Base-by-base conservation (phyloP, 768 basidiomycete genomes). In the Rhizopogon sp. region DNA sequence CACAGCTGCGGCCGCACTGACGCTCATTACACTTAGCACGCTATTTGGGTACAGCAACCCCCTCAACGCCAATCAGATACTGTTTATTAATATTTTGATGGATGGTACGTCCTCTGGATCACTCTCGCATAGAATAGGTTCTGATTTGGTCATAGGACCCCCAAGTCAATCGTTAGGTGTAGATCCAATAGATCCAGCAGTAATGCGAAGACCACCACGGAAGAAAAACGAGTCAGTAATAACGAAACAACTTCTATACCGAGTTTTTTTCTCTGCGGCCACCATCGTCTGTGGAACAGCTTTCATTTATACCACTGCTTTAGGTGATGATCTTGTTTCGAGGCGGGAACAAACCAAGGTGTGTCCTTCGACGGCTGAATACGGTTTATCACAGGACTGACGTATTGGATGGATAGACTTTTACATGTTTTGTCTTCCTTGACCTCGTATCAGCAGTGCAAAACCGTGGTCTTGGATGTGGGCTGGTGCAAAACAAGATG, bases 31-130 rank as follows among this genome's bases (percentile, higher is more conserved):
- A 2, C 76, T 98, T 54, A 93, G 90, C 68, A 98, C 95, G 20
- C 79, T 94, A 68, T 83, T 98, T 62, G 85, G 88, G 13, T 77
- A 97, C 35, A 86, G 84, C 63, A 98, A 96, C 64, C 95, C 95
- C 3, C 78, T 98, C 58, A 98, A 98, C 64, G 87, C 95, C 3
- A 98, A 98, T 94, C 94, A 98, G 70, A 98, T 98, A 63, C 74
- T 98, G n/a, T 98, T 97, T 68, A 98, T 98, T 65, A 98, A 98
- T 72, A 97, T 98, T 66, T 81, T 98, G 46, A 98, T 98, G 95
- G 96, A 98, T 60, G 94, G 93, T 88, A 54, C 35, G 79, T 70
- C 16, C 50, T 49, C 3, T 17, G 43, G 1, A 29, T 7, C 17
- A 37, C 25, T 40, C 25, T 37, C 54, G 17, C 29, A 33, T 51